Evolutionary conservation across 495 filamentous ascomycete species (phyloP).

Genomic region (Lichina pygmaea): DNA sequence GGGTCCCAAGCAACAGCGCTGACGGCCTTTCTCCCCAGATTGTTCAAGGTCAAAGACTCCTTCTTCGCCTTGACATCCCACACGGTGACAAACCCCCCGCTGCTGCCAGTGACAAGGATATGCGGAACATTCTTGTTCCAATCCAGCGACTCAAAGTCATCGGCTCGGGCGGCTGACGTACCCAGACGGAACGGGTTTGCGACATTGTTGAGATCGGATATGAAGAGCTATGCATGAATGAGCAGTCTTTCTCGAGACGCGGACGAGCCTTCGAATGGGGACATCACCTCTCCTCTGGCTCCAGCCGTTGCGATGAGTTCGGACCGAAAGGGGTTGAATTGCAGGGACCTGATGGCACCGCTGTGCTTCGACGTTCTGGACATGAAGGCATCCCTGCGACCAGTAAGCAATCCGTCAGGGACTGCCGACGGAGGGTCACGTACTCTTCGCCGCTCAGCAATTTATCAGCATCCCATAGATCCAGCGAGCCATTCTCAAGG

Average conservation of each 20-base stretch:
- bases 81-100: constrained; percentile 84
- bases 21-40: constrained; percentile 70
- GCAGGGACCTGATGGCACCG: constrained; percentile 78
- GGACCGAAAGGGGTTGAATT: constrained; percentile 89
- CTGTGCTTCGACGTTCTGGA: constrained; percentile 80
- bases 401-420: constrained; percentile 1
- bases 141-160: constrained; percentile 84
- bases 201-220: constrained; percentile 79
- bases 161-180: constrained; percentile 59
- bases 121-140: constrained; percentile 98
- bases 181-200: constrained; percentile 71
- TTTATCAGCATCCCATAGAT: constrained; percentile 86
- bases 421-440: constrained; percentile 1
- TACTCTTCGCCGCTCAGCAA: constrained; percentile 35
- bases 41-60: constrained; percentile 84
- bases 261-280: neutral
- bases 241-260: neutral
- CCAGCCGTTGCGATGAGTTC: constrained; percentile 84
- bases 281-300: constrained; percentile 53
- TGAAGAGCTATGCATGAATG: constrained; percentile 30
- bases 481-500: constrained; percentile 85
- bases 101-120: constrained; percentile 84
- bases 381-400: constrained; percentile 42
- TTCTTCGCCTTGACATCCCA: constrained; percentile 98
- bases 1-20: constrained; percentile 96